phyloP scores from a whole-genome alignment of 352 stramenopile genomes.

The Phytophthora syringae region DNA sequence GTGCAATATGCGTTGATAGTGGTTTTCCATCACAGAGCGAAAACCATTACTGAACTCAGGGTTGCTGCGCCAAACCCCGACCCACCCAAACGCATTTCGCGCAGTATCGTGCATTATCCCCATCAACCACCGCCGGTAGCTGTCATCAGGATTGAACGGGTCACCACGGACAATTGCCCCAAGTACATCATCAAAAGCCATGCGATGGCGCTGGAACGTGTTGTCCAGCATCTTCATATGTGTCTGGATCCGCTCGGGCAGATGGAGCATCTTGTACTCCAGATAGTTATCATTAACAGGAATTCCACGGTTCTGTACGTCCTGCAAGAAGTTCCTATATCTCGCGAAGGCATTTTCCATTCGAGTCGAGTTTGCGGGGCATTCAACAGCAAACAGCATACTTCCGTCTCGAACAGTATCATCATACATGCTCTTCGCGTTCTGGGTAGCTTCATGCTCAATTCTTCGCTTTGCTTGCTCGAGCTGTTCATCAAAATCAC shows the following conservation, averaged over 20 bases:
- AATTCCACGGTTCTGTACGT: not conserved
- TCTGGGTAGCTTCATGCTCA: not conserved
- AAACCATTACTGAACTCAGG: slow-evolving; percentile 11
- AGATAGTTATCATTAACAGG: not conserved
- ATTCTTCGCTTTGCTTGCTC: not conserved
- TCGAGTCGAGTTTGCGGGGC: not conserved
- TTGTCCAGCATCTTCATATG: slow-evolving; percentile 16
- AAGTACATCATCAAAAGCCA: slow-evolving; percentile 8
- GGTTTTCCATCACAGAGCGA: not conserved
- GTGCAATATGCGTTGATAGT: not conserved
- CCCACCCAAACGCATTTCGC: not conserved
- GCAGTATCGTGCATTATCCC: not conserved
- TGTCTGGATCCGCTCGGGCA: slow-evolving; percentile 23
- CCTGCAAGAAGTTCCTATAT: slow-evolving; percentile 1
- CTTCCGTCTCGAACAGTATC: not conserved
- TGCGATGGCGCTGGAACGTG: not conserved
- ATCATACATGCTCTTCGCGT: not conserved
- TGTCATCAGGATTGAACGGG: not conserved
- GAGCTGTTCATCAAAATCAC: not conserved
- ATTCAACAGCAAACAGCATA: slow-evolving; percentile 22
- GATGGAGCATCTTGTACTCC: slow-evolving; percentile 3
- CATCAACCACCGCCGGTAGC: not conserved
- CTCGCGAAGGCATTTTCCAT: not conserved
- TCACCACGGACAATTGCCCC: not conserved
- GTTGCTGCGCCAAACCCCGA: not conserved